Evolutionary conservation across 495 filamentous ascomycete genomes (phyloP).

Genomic region (Penicillium coffeae): DNA sequence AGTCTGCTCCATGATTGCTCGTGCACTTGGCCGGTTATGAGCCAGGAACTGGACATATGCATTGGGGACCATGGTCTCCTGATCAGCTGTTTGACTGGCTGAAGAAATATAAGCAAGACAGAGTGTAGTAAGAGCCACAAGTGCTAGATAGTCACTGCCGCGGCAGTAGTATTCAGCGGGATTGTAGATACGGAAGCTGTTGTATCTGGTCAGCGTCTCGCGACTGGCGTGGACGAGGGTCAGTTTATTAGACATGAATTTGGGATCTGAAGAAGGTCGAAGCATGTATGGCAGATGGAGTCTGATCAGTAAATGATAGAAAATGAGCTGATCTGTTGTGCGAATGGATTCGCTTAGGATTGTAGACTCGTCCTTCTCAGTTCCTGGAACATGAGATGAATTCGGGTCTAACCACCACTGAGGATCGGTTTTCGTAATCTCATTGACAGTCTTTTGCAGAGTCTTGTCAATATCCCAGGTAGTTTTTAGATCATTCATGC

Average conservation of each 20-base stretch:
- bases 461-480: slow-evolving; percentile 41
- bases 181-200: slow-evolving; percentile 13
- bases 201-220: slow-evolving; percentile 19
- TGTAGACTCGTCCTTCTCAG: neutral
- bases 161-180: slow-evolving; percentile 40
- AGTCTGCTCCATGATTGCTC: slow-evolving; percentile 40
- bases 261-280: slow-evolving; percentile 2
- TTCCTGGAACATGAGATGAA: too few species aligned
- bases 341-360: slow-evolving; percentile 7
- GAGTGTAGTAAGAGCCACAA: slow-evolving; percentile 41
- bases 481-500: slow-evolving; percentile 11
- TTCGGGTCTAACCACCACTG: slow-evolving; percentile 34
- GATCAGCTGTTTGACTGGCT: slow-evolving; percentile 10
- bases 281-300: slow-evolving; percentile 24
- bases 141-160: slow-evolving; percentile 47
- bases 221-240: slow-evolving; percentile 41
- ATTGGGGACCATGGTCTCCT: slow-evolving; percentile 15
- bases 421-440: slow-evolving; percentile 33
- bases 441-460: slow-evolving; percentile 34
- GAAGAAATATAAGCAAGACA: slow-evolving; percentile 26
- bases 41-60: slow-evolving; percentile 29
- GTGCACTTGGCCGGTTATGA: slow-evolving; percentile 39
- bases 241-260: slow-evolving; percentile 26
- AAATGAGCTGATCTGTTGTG: slow-evolving; percentile 33
- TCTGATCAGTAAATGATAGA: slow-evolving; percentile 30